Percentiles rank a stretch among this genome's conserved stretches.
phyloP scores from a whole-genome alignment of 2,329 filamentous ascomycete genomes.

The Ophiostoma quercus region DNA sequence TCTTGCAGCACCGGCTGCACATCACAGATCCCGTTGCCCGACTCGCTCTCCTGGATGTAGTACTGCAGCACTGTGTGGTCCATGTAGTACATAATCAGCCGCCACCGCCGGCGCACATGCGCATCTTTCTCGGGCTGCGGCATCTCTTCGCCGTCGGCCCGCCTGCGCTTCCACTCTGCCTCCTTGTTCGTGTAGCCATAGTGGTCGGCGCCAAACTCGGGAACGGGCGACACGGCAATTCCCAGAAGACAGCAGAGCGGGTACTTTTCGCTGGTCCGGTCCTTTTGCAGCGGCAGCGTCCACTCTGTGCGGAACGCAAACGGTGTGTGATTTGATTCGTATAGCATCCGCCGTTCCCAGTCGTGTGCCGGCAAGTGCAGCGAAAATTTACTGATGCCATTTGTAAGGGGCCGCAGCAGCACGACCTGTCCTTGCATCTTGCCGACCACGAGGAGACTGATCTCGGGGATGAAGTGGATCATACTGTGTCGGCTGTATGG shows the following conservation, averaged over 20 bases:
- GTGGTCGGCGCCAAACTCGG: slow-evolving; percentile 37
- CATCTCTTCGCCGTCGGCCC: slow-evolving; percentile 15
- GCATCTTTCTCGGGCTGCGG: slow-evolving; percentile 30
- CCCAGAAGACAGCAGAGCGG: slow-evolving; percentile 55
- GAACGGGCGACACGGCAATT: slow-evolving; percentile 61
- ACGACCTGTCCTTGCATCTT: slow-evolving; percentile 62
- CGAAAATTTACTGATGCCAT: slow-evolving; percentile 15
- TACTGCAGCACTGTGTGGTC: slow-evolving; percentile 67
- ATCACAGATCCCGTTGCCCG: background rate
- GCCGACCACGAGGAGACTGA: slow-evolving; percentile 63
- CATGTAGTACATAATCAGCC: slow-evolving; percentile 65
- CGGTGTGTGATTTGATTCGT: background rate
- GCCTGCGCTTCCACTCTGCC: slow-evolving; percentile 12
- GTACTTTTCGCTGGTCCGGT: slow-evolving; percentile 29
- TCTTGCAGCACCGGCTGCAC: background rate
- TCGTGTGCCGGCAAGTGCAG: background rate
- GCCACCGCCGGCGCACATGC: slow-evolving; percentile 45
- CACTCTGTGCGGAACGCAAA: slow-evolving; percentile 48
- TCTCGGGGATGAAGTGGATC: slow-evolving; percentile 59
- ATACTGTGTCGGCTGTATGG: slow-evolving; percentile 52
- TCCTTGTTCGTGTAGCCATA: slow-evolving; percentile 27
- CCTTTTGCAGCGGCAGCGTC: slow-evolving; percentile 41
- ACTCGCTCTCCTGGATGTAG: slow-evolving; percentile 22
- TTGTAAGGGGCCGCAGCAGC: slow-evolving; percentile 54
- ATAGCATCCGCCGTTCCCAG: background rate